A percentile compares a stretch with the other conserved stretches of the same genome.
phyloP scores from a whole-genome alignment of 257 asterid species.

The Linaria vulgaris region DNA sequence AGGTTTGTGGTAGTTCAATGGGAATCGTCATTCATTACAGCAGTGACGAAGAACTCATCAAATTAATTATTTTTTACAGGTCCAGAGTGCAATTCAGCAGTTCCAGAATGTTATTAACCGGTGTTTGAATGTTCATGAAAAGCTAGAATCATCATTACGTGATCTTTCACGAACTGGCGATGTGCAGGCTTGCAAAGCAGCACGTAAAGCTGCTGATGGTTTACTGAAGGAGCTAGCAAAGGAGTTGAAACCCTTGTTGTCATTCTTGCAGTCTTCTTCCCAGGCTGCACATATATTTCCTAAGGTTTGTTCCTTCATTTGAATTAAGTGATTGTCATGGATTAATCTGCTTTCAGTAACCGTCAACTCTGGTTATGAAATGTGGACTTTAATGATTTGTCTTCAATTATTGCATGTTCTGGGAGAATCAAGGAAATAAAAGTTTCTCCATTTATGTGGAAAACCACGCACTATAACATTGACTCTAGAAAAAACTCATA shows the following conservation, averaged over 20 bases:
- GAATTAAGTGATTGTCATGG: background rate
- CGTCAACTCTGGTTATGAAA: background rate
- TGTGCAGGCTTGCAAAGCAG: slow-evolving; percentile 84
- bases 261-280: slow-evolving; percentile 75
- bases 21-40: background rate
- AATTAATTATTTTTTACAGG: slow-evolving; percentile 43
- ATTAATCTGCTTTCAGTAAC: slow-evolving; percentile 1
- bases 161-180: slow-evolving; percentile 96
- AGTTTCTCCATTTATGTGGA: too few relatives aligned
- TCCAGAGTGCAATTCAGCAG: slow-evolving; percentile 75
- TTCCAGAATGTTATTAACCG: slow-evolving; percentile 56
- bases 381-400: background rate
- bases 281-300: slow-evolving; percentile 65
- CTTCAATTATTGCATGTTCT: background rate
- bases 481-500: too few relatives aligned
- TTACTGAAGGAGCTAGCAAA: slow-evolving; percentile 71
- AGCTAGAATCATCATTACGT: slow-evolving; percentile 79
- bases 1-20: slow-evolving; percentile 5
- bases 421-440: too few relatives aligned
- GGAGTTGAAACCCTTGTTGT: slow-evolving; percentile 66
- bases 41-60: background rate
- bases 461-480: too few relatives aligned
- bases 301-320: slow-evolving; percentile 52
- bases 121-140: slow-evolving; percentile 63
- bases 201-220: slow-evolving; percentile 82